A percentile compares a stretch with the other conserved stretches of the same genome.
phyloP scores from a whole-genome alignment of 2,329 filamentous ascomycete genomes.

The Chaetomiaceae sp. region DNA sequence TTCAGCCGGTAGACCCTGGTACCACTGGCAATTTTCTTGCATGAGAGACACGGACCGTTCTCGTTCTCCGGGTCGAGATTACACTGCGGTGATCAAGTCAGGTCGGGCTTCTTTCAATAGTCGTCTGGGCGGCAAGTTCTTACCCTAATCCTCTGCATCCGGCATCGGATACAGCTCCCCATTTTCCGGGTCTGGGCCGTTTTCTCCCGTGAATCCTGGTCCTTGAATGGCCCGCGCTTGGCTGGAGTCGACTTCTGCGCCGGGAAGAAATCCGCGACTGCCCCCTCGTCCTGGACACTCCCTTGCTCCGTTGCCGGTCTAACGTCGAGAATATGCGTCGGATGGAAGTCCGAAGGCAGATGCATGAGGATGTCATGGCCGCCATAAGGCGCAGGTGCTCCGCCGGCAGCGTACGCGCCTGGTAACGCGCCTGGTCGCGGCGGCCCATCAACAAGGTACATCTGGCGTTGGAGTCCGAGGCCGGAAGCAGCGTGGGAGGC shows the following conservation, averaged over 20 bases:
- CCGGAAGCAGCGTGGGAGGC: background rate
- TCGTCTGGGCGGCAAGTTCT: conserved; percentile 27
- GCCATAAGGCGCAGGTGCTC: conserved; percentile 8
- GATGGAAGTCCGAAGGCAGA: conserved; percentile 13
- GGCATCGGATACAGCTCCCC: conserved; percentile 54
- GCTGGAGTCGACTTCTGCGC: conserved; percentile 34
- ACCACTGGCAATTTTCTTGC: conserved; percentile 44
- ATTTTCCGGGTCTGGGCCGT: conserved; percentile 53
- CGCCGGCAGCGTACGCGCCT: conserved; percentile 5
- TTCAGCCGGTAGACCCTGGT: conserved; percentile 46
- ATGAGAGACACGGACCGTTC: conserved; percentile 46
- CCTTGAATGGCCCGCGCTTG: conserved; percentile 49
- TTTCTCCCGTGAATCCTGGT: conserved; percentile 43
- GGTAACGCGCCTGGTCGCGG: conserved; percentile 7
- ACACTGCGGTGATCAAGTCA: conserved; percentile 36
- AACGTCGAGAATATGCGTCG: conserved; percentile 13
- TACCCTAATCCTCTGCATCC: conserved; percentile 57
- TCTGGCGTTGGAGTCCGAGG: conserved; percentile 8
- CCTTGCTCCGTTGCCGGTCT: conserved; percentile 12
- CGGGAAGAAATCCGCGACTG: conserved; percentile 30
- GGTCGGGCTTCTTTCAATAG: no score
- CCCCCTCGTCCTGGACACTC: conserved; percentile 10
- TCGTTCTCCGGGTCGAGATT: conserved; percentile 43
- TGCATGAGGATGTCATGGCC: conserved; percentile 7
- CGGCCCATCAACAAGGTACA: conserved; percentile 8